A percentile compares a stretch with the other conserved stretches of the same genome.
Conservation (phyloP, 306 rosid species). For the Prunus fruticosa region DNA sequence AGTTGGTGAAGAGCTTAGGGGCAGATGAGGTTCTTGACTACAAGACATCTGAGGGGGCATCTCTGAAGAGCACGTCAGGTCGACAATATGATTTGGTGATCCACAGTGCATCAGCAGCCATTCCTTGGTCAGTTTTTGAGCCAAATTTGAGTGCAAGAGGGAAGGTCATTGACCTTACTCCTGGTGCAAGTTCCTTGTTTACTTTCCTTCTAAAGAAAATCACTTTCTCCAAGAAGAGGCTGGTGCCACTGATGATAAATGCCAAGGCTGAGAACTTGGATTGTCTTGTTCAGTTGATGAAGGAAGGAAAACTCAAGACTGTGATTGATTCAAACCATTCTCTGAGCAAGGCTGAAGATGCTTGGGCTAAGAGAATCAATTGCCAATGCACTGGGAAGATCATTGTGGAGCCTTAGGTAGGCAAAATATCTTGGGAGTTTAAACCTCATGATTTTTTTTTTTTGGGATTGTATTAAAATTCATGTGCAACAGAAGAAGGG, state of each 20-base stretch:
- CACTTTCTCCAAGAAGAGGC: constrained; percentile 59
- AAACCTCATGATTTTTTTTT: neutral
- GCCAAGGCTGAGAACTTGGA: constrained; percentile 46
- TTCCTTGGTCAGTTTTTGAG: constrained; percentile 64
- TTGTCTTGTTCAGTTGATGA: constrained; percentile 40
- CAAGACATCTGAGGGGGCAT: constrained; percentile 54
- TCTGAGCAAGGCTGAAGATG: constrained; percentile 67
- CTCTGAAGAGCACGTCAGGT: constrained; percentile 63
- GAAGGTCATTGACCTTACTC: constrained; percentile 56
- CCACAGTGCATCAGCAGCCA: constrained; percentile 39
- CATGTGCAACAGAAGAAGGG: no score
- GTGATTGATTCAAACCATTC: constrained; percentile 51
- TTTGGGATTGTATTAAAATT: neutral
- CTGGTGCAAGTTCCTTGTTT: constrained; percentile 18
- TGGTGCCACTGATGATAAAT: constrained; percentile 37
- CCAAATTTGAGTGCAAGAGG: constrained; percentile 46
- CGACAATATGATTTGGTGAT: constrained; percentile 58
- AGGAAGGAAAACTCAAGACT: constrained; percentile 63
- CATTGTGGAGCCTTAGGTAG: constrained; percentile 39
- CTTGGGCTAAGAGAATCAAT: constrained; percentile 72
- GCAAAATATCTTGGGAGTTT: neutral
- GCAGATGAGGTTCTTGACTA: constrained; percentile 82
- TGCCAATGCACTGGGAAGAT: constrained; percentile 68
- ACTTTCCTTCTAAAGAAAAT: constrained; percentile 52
- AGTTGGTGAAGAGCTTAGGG: constrained; percentile 55